phyloP scores from a whole-genome alignment of 345 rosid species.

The Eutrema yunnanense region DNA sequence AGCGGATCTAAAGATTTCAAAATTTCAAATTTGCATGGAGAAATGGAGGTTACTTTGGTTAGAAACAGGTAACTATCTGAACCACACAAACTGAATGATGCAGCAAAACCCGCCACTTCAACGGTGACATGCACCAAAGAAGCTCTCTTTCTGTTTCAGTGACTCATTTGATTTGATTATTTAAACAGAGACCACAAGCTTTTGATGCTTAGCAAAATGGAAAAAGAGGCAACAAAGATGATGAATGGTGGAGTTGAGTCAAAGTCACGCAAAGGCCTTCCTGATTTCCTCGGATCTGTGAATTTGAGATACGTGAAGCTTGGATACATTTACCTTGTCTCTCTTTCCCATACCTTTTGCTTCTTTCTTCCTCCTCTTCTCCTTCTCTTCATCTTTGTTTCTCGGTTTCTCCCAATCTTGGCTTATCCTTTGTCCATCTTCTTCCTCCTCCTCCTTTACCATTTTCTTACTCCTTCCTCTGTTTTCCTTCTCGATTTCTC shows the following conservation, averaged over 20 bases:
- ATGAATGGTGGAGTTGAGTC: conserved; percentile 39
- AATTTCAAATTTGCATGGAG: not conserved
- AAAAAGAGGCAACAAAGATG: conserved; percentile 43
- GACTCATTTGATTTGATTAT: conserved; percentile 1
- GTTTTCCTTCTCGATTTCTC: conserved; percentile 55
- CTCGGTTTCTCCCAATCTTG: conserved; percentile 25
- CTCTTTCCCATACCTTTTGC: conserved; percentile 22
- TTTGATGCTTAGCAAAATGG: conserved; percentile 30
- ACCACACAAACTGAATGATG: conserved; percentile 27
- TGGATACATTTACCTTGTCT: conserved; percentile 55
- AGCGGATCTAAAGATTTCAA: not conserved
- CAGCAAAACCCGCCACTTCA: conserved; percentile 25
- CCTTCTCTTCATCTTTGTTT: conserved; percentile 27
- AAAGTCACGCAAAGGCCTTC: conserved; percentile 40
- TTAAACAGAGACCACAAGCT: conserved; percentile 1
- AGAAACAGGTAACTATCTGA: not conserved
- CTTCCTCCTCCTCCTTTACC: conserved; percentile 31
- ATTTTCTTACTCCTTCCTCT: conserved; percentile 39
- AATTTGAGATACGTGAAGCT: conserved; percentile 58
- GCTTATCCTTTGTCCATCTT: conserved; percentile 30
- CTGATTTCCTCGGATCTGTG: conserved; percentile 46
- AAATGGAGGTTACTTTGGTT: not conserved
- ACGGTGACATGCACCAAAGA: conserved; percentile 33
- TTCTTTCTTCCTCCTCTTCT: conserved; percentile 35
- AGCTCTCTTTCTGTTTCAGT: conserved; percentile 29